Conservation (phyloP, 1,284 basidiomycete species). For the Entoloma clypeatum region DNA sequence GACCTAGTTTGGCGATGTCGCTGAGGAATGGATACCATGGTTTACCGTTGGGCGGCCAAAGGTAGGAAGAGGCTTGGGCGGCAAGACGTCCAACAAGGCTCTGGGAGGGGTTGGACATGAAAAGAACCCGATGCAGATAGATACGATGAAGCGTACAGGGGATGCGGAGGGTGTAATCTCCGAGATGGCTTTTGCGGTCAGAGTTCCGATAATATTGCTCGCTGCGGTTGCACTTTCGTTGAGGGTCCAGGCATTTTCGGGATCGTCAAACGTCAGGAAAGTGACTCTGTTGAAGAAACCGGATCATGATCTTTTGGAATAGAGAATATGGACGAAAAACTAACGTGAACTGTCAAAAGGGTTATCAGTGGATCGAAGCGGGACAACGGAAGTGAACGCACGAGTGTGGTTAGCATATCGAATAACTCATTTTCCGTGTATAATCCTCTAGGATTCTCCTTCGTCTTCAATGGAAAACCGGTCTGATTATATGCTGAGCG, state of each 20-base stretch:
- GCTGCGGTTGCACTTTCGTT: slow-evolving; percentile 28
- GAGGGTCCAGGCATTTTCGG: slow-evolving; percentile 31
- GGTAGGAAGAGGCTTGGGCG: slow-evolving; percentile 21
- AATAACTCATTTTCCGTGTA: slow-evolving; percentile 54
- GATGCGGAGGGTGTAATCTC: slow-evolving; percentile 28
- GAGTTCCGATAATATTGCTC: slow-evolving; percentile 29
- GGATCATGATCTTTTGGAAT: no score
- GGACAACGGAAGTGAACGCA: slow-evolving; percentile 24
- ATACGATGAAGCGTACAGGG: slow-evolving; percentile 25
- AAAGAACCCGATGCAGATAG: neutral
- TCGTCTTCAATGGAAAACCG: slow-evolving; percentile 59
- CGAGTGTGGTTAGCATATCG: slow-evolving; percentile 43
- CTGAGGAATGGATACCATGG: slow-evolving; percentile 42
- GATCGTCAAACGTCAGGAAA: slow-evolving; percentile 34
- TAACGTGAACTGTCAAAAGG: slow-evolving; percentile 23
- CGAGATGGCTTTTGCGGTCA: slow-evolving; percentile 31
- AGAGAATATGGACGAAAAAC: no score
- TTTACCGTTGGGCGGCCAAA: slow-evolving; percentile 33
- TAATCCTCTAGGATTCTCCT: slow-evolving; percentile 46
- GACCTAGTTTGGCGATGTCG: slow-evolving; percentile 37
- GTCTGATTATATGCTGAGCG: slow-evolving; percentile 30
- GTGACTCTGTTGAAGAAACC: slow-evolving; percentile 24
- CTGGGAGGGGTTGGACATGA: slow-evolving; percentile 16
- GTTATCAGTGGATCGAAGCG: neutral
- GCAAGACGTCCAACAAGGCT: slow-evolving; percentile 22